Evolutionary conservation across 257 asterid species (phyloP).

Genomic region (Nicotiana tomentosiformis): DNA sequence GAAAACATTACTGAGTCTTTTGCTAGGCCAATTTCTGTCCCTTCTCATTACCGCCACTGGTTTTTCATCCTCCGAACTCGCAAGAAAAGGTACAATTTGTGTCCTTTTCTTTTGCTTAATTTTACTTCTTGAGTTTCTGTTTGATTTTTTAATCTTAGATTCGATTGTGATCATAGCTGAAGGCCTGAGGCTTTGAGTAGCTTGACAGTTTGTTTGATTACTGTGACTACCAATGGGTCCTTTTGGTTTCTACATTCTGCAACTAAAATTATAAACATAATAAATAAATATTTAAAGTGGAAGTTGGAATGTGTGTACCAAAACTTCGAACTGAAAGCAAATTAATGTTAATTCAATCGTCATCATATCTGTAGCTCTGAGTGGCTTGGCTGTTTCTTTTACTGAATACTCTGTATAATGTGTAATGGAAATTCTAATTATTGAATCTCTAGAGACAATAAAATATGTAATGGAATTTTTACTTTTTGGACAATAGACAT

Average conservation of each 20-base stretch:
- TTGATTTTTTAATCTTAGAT: background rate
- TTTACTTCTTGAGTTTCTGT: background rate
- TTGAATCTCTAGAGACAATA: background rate
- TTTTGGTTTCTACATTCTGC: too few species aligned
- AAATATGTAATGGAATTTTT: background rate
- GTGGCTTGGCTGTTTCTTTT: background rate
- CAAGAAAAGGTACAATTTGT: conserved; percentile 47
- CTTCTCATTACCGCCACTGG: conserved; percentile 90
- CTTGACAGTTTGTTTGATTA: too few species aligned
- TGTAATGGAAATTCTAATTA: background rate
- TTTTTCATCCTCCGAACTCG: conserved; percentile 86
- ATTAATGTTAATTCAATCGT: background rate
- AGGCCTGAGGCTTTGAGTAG: too few species aligned
- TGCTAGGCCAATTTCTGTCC: conserved; percentile 78
- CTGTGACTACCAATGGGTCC: too few species aligned
- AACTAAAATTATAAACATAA: too few species aligned
- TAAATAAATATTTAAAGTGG: too few species aligned
- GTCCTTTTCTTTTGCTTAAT: background rate
- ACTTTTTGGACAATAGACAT: background rate
- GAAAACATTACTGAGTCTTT: conserved; percentile 61
- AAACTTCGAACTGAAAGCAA: too few species aligned
- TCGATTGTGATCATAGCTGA: background rate
- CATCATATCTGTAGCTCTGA: background rate
- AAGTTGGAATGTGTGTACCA: too few species aligned
- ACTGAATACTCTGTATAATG: background rate